These are phyloP conservation scores for Jacaranda mimosifolia DNA, from an alignment of 257 asterid species.

Conservation along the genomic window DNA sequence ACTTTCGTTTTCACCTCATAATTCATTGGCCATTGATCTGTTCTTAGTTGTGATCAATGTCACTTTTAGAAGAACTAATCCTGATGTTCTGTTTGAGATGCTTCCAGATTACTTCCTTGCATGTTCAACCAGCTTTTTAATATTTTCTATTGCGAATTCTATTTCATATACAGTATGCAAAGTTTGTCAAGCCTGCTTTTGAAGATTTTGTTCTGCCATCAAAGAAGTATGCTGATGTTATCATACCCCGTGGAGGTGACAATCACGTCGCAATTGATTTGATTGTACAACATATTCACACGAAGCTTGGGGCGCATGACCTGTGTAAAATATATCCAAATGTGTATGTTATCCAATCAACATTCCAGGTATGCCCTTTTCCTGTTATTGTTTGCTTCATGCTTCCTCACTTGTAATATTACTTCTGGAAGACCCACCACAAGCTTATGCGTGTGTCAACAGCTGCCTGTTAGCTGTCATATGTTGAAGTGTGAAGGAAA, in stretches of 20 bases:
- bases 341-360: slow-evolving; percentile 74
- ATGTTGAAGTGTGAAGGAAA: not conserved
- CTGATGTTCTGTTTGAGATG: no score
- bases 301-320: slow-evolving; percentile 82
- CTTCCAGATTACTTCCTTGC: no score
- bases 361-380: slow-evolving; percentile 61
- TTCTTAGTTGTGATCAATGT: no score
- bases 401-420: not conserved
- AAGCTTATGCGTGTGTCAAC: not conserved
- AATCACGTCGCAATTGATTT: slow-evolving; percentile 75
- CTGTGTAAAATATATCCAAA: slow-evolving; percentile 74
- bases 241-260: slow-evolving; percentile 79
- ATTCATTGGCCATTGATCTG: no score
- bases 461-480: slow-evolving; percentile 4
- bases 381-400: not conserved
- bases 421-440: not conserved
- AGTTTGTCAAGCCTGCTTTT: slow-evolving; percentile 81
- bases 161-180: slow-evolving; percentile 62
- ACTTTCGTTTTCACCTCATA: no score
- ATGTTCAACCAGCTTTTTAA: not conserved
- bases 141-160: not conserved
- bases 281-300: slow-evolving; percentile 73
- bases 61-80: no score
- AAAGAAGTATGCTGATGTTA: slow-evolving; percentile 76
- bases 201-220: slow-evolving; percentile 79